These are phyloP conservation scores for Penicillium flavigenum DNA, from an alignment of 495 filamentous ascomycete genomes.

Conservation along the genomic window DNA sequence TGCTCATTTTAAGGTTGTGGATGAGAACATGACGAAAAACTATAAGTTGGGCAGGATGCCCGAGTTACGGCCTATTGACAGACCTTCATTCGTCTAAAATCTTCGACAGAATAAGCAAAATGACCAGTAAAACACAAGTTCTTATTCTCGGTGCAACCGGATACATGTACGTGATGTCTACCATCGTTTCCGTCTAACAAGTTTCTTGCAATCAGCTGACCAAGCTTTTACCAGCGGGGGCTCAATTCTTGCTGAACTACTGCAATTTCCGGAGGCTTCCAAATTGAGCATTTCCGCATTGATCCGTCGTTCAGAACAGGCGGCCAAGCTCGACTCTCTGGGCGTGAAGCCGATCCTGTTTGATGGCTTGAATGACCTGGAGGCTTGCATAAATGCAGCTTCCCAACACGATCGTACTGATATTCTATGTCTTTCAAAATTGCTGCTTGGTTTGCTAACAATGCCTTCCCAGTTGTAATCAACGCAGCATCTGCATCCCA, in stretches of 20 bases:
- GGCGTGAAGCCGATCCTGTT: background rate
- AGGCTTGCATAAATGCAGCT: constrained; percentile 2
- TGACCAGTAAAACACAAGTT: background rate
- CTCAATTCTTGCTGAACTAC: background rate
- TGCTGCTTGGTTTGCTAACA: background rate
- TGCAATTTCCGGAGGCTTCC: background rate
- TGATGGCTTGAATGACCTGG: constrained; percentile 2
- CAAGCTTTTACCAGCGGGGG: background rate
- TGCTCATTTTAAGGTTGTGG: background rate
- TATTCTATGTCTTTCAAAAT: background rate
- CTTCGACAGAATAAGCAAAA: background rate
- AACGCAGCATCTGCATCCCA: constrained; percentile 7
- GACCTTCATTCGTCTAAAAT: background rate
- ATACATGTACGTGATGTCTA: constrained; percentile 4
- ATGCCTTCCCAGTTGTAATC: constrained; percentile 1
- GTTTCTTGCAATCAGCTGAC: background rate
- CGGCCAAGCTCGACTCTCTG: background rate
- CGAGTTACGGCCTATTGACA: too few species aligned
- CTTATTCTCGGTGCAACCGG: constrained; percentile 7
- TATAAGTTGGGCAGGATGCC: background rate
- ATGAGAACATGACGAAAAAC: background rate
- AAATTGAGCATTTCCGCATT: constrained; percentile 1
- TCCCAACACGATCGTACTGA: constrained; percentile 2
- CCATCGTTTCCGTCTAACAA: background rate
- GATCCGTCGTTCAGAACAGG: constrained; percentile 1